These are phyloP conservation scores for Eudorina sp. DNA, from an alignment of 139 green algal genomes.

Conservation along the genomic window DNA sequence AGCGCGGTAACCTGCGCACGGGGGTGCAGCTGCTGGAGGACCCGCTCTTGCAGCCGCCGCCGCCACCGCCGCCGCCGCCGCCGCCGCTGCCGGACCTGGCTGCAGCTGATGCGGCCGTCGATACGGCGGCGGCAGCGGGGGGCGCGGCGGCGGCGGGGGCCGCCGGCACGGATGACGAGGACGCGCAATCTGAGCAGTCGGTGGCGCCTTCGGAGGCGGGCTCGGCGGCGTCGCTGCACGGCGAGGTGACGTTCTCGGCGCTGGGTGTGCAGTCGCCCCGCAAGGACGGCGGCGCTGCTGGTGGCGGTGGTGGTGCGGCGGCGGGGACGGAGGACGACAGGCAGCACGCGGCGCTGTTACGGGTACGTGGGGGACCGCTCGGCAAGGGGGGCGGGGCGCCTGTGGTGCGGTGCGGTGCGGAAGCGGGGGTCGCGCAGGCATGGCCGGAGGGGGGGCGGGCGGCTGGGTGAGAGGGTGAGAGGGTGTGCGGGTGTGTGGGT, in stretches of 20 bases:
- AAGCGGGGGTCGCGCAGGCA: too few species aligned
- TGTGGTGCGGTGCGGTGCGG: too few species aligned
- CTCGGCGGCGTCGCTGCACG: background rate
- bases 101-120: background rate
- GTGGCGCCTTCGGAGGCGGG: slow-evolving; percentile 23
- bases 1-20: slow-evolving; percentile 49
- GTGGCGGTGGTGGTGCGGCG: background rate
- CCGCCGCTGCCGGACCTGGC: too few species aligned
- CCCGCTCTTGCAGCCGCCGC: background rate
- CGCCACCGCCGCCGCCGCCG: background rate
- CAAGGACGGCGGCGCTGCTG: background rate
- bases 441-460: background rate
- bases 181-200: slow-evolving; percentile 3
- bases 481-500: background rate
- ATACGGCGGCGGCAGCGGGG: background rate
- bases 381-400: too few species aligned
- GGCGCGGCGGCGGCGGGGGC: background rate
- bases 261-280: background rate
- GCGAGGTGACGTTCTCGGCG: background rate
- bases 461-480: background rate
- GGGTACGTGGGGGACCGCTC: background rate
- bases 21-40: slow-evolving; percentile 32
- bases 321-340: background rate
- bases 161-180: background rate
- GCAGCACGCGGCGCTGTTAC: slow-evolving; percentile 7